Conservation (phyloP, 2,329 filamentous ascomycete genomes). For the Dothideomycetes sp. region DNA sequence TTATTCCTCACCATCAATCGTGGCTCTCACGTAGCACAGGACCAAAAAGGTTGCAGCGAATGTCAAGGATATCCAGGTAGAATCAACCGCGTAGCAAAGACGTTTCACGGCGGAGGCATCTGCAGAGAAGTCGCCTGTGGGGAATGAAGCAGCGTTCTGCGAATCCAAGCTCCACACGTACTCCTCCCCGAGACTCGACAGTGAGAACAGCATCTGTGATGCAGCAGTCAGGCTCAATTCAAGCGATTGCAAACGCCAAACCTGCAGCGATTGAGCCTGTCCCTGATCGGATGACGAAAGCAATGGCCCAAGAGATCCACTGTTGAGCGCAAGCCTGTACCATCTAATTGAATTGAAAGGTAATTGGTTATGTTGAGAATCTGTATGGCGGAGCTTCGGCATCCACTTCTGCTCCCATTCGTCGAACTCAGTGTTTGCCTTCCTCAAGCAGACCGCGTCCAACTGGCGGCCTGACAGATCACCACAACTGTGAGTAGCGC, state of each 20-base stretch:
- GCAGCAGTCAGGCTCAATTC: neutral
- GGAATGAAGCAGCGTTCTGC: neutral
- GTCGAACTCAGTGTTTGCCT: neutral
- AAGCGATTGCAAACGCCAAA: neutral
- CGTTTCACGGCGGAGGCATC: neutral
- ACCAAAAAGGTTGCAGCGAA: constrained; percentile 1
- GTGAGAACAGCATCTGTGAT: constrained; percentile 1
- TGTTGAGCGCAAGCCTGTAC: constrained; percentile 1
- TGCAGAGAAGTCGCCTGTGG: neutral
- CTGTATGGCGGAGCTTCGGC: neutral
- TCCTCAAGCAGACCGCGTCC: neutral
- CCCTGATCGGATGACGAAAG: neutral
- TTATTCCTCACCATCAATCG: neutral
- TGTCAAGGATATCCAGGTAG: constrained; percentile 1
- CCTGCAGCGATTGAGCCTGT: neutral
- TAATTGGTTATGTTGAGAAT: constrained; percentile 2
- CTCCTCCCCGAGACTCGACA: neutral
- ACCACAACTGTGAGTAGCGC: neutral
- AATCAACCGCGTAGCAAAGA: constrained; percentile 1
- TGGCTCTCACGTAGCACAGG: neutral
- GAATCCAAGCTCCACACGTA: neutral
- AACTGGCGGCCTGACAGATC: neutral
- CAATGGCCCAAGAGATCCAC: neutral
- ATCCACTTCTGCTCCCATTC: constrained; percentile 1
- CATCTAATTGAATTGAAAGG: constrained; percentile 1